Evolutionary conservation across 2,329 filamentous ascomycete genomes (phyloP).

Genomic region (Calonectria pauciramosa): DNA sequence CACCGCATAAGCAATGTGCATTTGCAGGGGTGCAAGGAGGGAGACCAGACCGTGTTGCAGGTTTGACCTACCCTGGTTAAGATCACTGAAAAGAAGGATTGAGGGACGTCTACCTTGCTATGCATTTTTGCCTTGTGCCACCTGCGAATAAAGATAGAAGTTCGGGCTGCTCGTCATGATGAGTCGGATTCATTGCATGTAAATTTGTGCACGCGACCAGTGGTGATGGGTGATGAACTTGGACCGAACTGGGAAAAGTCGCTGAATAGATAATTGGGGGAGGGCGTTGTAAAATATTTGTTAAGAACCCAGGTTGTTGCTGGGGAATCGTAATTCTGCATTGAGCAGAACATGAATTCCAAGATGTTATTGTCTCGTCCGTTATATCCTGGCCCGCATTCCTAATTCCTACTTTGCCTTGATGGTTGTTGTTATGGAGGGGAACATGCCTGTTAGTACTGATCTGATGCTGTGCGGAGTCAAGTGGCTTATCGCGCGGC

Average conservation of each 20-base stretch:
- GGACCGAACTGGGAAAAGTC: background rate
- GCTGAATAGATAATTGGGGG: background rate
- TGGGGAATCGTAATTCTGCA: background rate
- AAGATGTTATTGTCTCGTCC: constrained; percentile 5
- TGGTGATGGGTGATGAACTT: background rate
- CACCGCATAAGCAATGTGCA: background rate
- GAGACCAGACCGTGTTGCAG: background rate
- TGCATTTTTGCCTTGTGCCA: no score
- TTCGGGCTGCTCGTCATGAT: background rate
- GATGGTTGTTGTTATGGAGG: constrained; percentile 2
- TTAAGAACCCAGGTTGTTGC: no score
- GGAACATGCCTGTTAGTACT: background rate
- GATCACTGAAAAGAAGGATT: background rate
- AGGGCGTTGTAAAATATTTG: background rate
- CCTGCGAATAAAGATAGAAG: no score
- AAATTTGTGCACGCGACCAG: background rate
- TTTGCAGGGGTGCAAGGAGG: background rate
- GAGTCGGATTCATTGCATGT: background rate
- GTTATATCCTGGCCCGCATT: background rate
- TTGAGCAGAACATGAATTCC: no score
- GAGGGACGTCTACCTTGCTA: background rate
- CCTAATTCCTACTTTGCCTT: constrained; percentile 5
- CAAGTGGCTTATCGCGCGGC: constrained; percentile 37
- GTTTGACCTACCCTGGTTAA: background rate
- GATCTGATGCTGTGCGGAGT: constrained; percentile 29